Conservation (phyloP, 495 filamentous ascomycete genomes). For the Neurospora pannonica region DNA sequence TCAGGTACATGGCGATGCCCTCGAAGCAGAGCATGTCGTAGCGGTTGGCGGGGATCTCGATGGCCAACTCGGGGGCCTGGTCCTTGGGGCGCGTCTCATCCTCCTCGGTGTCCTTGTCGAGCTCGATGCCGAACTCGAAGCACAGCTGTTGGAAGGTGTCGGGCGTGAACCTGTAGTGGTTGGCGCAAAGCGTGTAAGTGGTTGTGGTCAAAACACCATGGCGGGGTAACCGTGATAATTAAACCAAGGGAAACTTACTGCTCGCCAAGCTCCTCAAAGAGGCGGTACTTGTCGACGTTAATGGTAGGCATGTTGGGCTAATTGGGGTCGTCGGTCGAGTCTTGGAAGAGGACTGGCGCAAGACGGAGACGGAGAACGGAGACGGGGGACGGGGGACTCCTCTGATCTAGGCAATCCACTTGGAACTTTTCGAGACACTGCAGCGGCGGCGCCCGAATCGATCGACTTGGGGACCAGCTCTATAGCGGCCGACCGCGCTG, state of each 20-base stretch:
- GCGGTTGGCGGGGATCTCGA: constrained; percentile 97
- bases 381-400: not conserved
- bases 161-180: constrained; percentile 60
- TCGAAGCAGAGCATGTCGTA: constrained; percentile 99
- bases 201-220: constrained; percentile 5
- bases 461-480: not conserved
- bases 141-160: constrained; percentile 94
- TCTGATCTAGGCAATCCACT: not conserved
- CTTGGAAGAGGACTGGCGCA: not conserved
- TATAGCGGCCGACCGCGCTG: not conserved
- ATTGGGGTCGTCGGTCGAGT: not conserved
- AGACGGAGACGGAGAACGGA: not conserved
- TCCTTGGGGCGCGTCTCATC: constrained; percentile 55
- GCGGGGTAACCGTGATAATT: constrained; percentile 10
- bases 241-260: constrained; percentile 46
- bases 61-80: constrained; percentile 88
- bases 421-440: constrained; percentile 14
- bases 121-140: constrained; percentile 97
- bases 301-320: constrained; percentile 71
- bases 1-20: constrained; percentile 89
- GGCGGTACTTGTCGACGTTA: constrained; percentile 84
- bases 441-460: constrained; percentile 2
- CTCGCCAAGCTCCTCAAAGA: constrained; percentile 84
- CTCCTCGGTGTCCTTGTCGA: constrained; percentile 89
- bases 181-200: not conserved